These are phyloP conservation scores for Saccharomycopsis sp. DNA, from an alignment of 805 yeast genomes.

Conservation along the genomic window DNA sequence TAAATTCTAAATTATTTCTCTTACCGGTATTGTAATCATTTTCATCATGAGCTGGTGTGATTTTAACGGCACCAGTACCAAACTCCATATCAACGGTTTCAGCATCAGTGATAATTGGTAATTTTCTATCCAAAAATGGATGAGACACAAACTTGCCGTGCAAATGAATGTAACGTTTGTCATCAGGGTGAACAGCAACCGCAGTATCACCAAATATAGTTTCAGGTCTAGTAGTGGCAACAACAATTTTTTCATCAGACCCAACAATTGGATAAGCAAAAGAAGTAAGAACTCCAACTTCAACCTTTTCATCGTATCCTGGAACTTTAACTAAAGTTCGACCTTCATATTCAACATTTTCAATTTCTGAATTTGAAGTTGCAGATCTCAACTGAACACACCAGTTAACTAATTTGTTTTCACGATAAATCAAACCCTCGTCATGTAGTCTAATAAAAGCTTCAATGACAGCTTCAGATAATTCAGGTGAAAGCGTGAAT, in stretches of 20 bases:
- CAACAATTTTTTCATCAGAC: conserved; percentile 70
- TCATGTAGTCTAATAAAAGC: conserved; percentile 89
- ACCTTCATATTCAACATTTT: conserved; percentile 81
- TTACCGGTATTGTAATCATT: conserved; percentile 97
- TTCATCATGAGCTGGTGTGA: conserved; percentile 97
- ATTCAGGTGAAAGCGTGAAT: conserved; percentile 78
- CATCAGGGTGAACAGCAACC: conserved; percentile 96
- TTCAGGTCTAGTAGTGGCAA: conserved; percentile 99
- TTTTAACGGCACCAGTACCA: conserved; percentile 99
- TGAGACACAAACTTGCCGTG: conserved; percentile 91
- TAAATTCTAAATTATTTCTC: conserved; percentile 80
- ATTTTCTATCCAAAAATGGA: conserved; percentile 77
- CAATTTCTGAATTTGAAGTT: conserved; percentile 92
- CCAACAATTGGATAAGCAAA: conserved; percentile 85
- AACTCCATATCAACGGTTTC: conserved; percentile 99
- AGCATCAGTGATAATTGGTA: conserved; percentile 84
- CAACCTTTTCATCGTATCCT: conserved; percentile 81
- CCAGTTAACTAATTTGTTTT: conserved; percentile 92
- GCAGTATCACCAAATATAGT: conserved; percentile 97
- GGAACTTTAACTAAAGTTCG: conserved; percentile 79
- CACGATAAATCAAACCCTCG: conserved; percentile 93
- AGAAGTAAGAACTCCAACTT: conserved; percentile 95
- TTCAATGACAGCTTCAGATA: conserved; percentile 76
- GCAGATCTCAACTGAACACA: conserved; percentile 92
- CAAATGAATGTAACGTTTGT: conserved; percentile 83